Conservation (phyloP, 192 early-diverging fungal species). For the Tieghemiomyces parasiticus region DNA sequence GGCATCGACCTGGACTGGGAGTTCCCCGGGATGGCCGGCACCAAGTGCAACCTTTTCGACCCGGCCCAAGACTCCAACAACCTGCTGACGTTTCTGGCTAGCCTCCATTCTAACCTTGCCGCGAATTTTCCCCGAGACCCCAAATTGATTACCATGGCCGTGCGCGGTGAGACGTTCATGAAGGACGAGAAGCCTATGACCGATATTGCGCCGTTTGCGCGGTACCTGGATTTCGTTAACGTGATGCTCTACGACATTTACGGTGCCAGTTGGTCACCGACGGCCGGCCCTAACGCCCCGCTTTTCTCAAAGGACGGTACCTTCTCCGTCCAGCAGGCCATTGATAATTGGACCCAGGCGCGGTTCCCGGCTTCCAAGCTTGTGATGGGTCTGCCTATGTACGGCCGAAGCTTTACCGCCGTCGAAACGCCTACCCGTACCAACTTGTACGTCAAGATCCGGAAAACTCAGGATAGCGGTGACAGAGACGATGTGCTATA, state of each 20-base stretch:
- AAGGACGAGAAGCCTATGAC: constrained; percentile 32
- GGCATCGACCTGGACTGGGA: constrained; percentile 57
- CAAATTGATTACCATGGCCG: constrained; percentile 43
- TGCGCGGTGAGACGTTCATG: constrained; percentile 38
- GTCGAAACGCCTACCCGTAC: constrained; percentile 19
- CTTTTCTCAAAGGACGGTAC: constrained; percentile 16
- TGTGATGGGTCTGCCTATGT: constrained; percentile 42
- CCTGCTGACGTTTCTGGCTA: constrained; percentile 36
- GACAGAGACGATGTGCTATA: constrained; percentile 19
- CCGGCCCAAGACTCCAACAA: constrained; percentile 40
- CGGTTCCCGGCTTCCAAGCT: constrained; percentile 44
- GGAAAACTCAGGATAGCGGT: constrained; percentile 20
- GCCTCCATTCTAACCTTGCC: constrained; percentile 36
- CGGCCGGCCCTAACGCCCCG: constrained; percentile 47
- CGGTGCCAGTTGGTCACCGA: constrained; percentile 27
- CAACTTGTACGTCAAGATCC: constrained; percentile 16
- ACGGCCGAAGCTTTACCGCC: constrained; percentile 33
- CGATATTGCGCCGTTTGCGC: constrained; percentile 41
- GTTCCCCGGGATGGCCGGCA: constrained; percentile 41
- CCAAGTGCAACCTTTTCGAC: constrained; percentile 39
- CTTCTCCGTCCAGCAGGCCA: constrained; percentile 28
- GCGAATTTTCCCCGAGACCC: constrained; percentile 18
- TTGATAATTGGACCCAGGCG: constrained; percentile 36
- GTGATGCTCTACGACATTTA: constrained; percentile 53
- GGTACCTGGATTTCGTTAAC: constrained; percentile 45